Conservation (phyloP, 345 rosid genomes). For the Gossypium ekmanianum region DNA sequence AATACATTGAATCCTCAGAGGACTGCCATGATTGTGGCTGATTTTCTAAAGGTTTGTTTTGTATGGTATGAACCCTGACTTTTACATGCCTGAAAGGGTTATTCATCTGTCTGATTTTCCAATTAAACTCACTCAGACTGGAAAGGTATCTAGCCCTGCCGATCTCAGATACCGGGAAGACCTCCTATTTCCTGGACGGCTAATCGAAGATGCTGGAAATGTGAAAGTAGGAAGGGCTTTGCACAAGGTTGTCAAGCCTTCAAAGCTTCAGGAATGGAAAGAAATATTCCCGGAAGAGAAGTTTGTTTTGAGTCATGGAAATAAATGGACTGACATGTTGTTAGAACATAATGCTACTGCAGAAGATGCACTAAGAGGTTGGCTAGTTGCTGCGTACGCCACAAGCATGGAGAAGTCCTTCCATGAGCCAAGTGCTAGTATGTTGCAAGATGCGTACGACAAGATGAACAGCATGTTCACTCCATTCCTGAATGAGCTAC, state of each 20-base stretch:
- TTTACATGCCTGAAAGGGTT: conserved; percentile 5
- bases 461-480: conserved; percentile 56
- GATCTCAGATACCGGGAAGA: conserved; percentile 75
- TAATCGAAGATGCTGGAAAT: conserved; percentile 74
- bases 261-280: conserved; percentile 50
- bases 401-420: conserved; percentile 37
- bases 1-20: conserved; percentile 93
- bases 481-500: conserved; percentile 56
- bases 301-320: conserved; percentile 53
- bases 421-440: conserved; percentile 23
- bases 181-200: conserved; percentile 72
- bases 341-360: conserved; percentile 75
- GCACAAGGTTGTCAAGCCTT: conserved; percentile 66
- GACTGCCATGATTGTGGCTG: conserved; percentile 77
- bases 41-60: conserved; percentile 66
- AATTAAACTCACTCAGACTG: conserved; percentile 43
- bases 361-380: conserved; percentile 91
- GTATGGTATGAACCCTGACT: neutral
- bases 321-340: conserved; percentile 63
- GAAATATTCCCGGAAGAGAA: conserved; percentile 66
- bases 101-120: conserved; percentile 19
- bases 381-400: conserved; percentile 85
- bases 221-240: conserved; percentile 76
- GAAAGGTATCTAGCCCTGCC: conserved; percentile 75
- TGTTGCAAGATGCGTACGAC: conserved; percentile 57